These are phyloP conservation scores for Fistulinella prunicolor DNA, from an alignment of 768 basidiomycete genomes.

Conservation along the genomic window DNA sequence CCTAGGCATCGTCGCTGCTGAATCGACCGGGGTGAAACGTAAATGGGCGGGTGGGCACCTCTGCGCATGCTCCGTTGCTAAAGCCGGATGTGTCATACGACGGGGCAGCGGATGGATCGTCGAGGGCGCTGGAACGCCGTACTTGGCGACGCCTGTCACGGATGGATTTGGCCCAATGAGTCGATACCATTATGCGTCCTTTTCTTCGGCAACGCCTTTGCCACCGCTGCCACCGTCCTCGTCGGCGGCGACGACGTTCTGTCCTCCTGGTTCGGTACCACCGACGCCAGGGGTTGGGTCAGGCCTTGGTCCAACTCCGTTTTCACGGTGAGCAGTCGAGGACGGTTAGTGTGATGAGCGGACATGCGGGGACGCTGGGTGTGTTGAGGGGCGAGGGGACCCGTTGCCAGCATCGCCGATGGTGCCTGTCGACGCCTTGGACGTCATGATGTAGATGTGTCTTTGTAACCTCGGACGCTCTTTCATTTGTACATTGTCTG, in stretches of 20 bases:
- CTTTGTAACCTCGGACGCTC: too few relatives aligned
- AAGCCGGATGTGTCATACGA: conserved; percentile 42
- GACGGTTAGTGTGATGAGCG: conserved; percentile 23
- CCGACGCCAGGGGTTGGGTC: conserved; percentile 30
- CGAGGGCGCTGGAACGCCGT: conserved; percentile 44
- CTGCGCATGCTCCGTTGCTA: conserved; percentile 46
- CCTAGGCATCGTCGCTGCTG: conserved; percentile 60
- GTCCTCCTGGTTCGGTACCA: conserved; percentile 30
- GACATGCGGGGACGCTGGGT: conserved; percentile 1
- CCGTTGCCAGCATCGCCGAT: conserved; percentile 24
- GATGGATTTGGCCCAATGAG: conserved; percentile 26
- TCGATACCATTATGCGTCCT: conserved; percentile 33
- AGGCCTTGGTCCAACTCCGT: conserved; percentile 26
- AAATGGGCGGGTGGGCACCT: conserved; percentile 71
- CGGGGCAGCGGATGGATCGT: conserved; percentile 61
- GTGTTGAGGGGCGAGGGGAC: conserved; percentile 8
- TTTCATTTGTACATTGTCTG: conserved; percentile 3
- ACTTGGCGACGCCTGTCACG: conserved; percentile 35
- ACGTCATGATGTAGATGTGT: too few relatives aligned
- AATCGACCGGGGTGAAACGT: conserved; percentile 57
- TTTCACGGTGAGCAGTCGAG: conserved; percentile 15
- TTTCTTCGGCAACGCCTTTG: conserved; percentile 15
- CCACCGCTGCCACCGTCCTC: conserved; percentile 1
- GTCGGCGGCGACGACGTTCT: conserved; percentile 29
- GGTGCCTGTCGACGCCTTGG: conserved; percentile 14